Evolutionary conservation across 2,329 filamentous ascomycete species (phyloP).

Genomic region (Venturiaceae sp.): DNA sequence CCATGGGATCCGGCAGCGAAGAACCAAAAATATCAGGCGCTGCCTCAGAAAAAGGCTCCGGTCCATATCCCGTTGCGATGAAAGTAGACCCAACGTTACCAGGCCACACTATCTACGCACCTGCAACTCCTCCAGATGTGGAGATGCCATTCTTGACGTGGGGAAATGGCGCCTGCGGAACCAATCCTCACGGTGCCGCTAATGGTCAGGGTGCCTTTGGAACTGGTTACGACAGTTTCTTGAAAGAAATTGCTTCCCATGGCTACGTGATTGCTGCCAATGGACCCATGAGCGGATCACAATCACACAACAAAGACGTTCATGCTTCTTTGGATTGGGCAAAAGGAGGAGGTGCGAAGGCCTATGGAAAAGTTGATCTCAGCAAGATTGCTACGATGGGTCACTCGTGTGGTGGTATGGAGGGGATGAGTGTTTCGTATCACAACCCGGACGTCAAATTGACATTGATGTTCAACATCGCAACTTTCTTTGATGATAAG

Average conservation of each 20-base stretch:
- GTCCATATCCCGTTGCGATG: not conserved
- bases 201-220: not conserved
- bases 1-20: not conserved
- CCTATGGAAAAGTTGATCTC: conserved; percentile 4
- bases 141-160: conserved; percentile 7
- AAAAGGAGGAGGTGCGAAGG: not conserved
- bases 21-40: not conserved
- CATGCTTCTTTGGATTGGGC: not conserved
- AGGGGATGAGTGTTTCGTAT: conserved; percentile 2
- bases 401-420: conserved; percentile 8
- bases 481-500: not conserved
- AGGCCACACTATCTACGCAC: conserved; percentile 9
- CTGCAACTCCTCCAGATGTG: conserved; percentile 4
- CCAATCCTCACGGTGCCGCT: not conserved
- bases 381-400: conserved; percentile 5
- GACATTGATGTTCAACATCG: conserved; percentile 8
- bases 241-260: conserved; percentile 8
- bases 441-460: conserved; percentile 5
- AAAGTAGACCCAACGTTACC: not conserved
- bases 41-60: not conserved
- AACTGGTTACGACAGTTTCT: conserved; percentile 4
- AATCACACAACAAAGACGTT: not conserved
- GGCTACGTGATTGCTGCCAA: conserved; percentile 8
- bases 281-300: not conserved
- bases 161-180: conserved; percentile 3